phyloP scores from a whole-genome alignment of 768 basidiomycete genomes.

The Agrocybe praecox region DNA sequence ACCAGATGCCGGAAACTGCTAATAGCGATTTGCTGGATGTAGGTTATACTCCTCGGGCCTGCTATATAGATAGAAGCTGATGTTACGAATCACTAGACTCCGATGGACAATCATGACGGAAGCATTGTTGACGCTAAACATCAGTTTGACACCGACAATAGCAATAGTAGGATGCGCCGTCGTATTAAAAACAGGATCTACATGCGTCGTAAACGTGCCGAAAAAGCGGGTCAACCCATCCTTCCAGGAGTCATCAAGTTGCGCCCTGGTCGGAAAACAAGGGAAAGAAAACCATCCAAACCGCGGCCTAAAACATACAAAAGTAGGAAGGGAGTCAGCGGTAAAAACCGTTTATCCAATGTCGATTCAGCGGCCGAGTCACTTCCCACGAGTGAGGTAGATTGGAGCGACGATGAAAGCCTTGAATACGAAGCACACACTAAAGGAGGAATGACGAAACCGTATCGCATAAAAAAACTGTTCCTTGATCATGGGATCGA shows the following conservation, averaged over 20 bases:
- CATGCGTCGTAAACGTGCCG: conserved; percentile 73
- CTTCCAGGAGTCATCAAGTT: conserved; percentile 32
- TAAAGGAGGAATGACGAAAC: conserved; percentile 43
- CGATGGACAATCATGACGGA: neutral
- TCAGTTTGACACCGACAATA: neutral
- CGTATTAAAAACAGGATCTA: conserved; percentile 65
- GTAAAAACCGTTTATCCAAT: neutral
- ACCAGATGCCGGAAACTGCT: neutral
- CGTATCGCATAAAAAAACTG: conserved; percentile 40
- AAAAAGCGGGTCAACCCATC: conserved; percentile 36
- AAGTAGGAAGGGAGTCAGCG: conserved; percentile 3
- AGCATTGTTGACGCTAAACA: neutral
- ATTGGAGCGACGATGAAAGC: neutral
- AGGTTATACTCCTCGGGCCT: neutral
- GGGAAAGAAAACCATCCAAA: conserved; percentile 20
- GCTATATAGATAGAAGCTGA: neutral
- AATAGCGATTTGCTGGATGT: neutral
- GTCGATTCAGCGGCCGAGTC: neutral
- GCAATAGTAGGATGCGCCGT: conserved; percentile 51
- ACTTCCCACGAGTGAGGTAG: neutral
- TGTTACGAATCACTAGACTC: neutral
- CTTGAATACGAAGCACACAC: conserved; percentile 11
- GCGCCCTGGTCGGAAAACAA: conserved; percentile 35
- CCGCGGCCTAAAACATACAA: conserved; percentile 22
- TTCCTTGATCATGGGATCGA: conserved; percentile 50